Evolutionary conservation across 2,329 filamentous ascomycete species (phyloP).

Genomic region (Aspergillus hortae): DNA sequence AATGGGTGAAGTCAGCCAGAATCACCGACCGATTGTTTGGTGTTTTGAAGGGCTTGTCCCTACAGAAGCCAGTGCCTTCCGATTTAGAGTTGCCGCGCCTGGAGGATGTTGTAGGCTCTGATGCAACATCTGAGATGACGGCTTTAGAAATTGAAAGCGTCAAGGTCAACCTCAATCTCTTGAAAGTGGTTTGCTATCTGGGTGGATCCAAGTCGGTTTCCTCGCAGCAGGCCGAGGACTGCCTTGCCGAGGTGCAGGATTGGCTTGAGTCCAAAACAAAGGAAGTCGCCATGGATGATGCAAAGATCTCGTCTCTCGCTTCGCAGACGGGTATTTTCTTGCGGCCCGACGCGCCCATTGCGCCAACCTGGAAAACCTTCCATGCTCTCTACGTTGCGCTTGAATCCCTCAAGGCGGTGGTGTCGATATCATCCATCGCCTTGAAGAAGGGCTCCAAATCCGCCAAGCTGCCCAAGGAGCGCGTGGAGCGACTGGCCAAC

Average conservation of each 20-base stretch:
- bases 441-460: constrained; percentile 31
- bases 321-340: constrained; percentile 24
- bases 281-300: constrained; percentile 18
- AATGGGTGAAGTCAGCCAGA: constrained; percentile 33
- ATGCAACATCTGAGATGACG: constrained; percentile 32
- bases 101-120: constrained; percentile 21
- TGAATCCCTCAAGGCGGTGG: constrained; percentile 40
- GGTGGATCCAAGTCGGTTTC: constrained; percentile 31
- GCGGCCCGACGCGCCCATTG: constrained; percentile 20
- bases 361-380: constrained; percentile 41
- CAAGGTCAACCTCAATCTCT: constrained; percentile 31
- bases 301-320: constrained; percentile 18
- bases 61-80: constrained; percentile 28
- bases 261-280: constrained; percentile 28
- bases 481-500: constrained; percentile 26
- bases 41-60: constrained; percentile 27
- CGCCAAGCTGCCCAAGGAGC: constrained; percentile 31
- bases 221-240: constrained; percentile 25
- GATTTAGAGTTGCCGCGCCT: constrained; percentile 26
- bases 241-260: constrained; percentile 27
- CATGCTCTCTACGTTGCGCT: constrained; percentile 37
- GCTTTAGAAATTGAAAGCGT: constrained; percentile 29
- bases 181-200: constrained; percentile 32
- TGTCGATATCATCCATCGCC: constrained; percentile 28
- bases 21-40: constrained; percentile 35